Evolutionary conservation across 2,329 filamentous ascomycete genomes (phyloP), one percentile per base, ranked within the genome.

Genomic region (Acrodontium crateriforme): DNA sequence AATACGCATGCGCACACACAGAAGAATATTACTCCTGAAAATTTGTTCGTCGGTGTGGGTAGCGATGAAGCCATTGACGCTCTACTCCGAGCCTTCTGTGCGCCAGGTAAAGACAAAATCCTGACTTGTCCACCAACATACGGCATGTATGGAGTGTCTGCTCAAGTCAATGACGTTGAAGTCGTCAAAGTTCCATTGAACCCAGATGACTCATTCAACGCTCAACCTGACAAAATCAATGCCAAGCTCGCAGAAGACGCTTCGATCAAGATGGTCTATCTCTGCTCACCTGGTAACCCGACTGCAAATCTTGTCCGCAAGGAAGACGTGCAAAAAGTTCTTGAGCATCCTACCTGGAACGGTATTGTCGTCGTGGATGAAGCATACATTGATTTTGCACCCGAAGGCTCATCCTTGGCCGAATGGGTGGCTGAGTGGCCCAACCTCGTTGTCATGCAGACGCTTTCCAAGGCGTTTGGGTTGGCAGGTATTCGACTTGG

Each of bases 11-110:
- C 67, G 37, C 82, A 92, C 66, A 89, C 84, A 1, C 43, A 67
- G 27, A 77, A 77, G 54, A 61, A 64, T 18, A 67, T 98, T 31
- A 72, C 67, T 9, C 79, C 85, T 1, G 79, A 76, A 29, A 80
- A 94, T 58, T 62, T 98, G 28, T 95, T 95, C 54, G 81, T 94
- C 27, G 89, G 89, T 35, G 85, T 95, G 23, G 89, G 89, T 38
- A 92, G 81, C 36, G 89, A 98, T 54, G 89, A 98, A 65, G 87
- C 83, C 38, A 93, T 98, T 51, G 89, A 98, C 58, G 83, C 82
- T 5, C 69, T 98, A 21, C 69, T 98, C 34, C 78, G 89, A 29
- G 89, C 81, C 56, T 98, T 98, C 63, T 98, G 89, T 59, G 62
- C 73, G 2, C 89, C 89, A 1, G 82, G 78, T 24, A 68, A 67